phyloP scores from a whole-genome alignment of 495 filamentous ascomycete genomes.

The Penicillium roqueforti region DNA sequence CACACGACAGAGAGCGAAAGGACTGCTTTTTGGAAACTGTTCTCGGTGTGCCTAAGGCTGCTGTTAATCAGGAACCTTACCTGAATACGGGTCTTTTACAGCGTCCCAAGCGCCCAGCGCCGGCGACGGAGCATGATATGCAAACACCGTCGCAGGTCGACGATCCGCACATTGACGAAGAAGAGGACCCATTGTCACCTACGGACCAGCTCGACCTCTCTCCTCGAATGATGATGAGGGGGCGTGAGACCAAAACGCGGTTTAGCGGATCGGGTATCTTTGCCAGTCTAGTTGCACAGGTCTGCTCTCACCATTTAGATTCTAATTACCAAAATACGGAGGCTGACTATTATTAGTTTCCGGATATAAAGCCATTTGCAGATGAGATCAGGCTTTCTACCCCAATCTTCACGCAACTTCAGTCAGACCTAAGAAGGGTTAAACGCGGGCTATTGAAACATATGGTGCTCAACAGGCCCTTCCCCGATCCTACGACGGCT shows the following conservation, averaged over 20 bases:
- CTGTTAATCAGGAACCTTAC: slow-evolving; percentile 38
- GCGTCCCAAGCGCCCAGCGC: slow-evolving; percentile 24
- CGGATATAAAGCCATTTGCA: slow-evolving; percentile 40
- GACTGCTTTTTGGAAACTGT: slow-evolving; percentile 45
- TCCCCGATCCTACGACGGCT: slow-evolving; percentile 30
- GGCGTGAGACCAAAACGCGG: slow-evolving; percentile 41
- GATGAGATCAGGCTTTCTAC: slow-evolving; percentile 39
- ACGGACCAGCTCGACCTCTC: slow-evolving; percentile 38
- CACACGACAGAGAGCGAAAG: slow-evolving; percentile 24
- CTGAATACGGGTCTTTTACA: slow-evolving; percentile 32
- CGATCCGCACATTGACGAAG: slow-evolving; percentile 10
- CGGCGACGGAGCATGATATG: slow-evolving; percentile 9
- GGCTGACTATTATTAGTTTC: slow-evolving; percentile 30
- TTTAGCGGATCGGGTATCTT: slow-evolving; percentile 43
- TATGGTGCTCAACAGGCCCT: slow-evolving; percentile 29
- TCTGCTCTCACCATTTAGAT: slow-evolving; percentile 13
- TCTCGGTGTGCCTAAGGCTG: slow-evolving; percentile 40
- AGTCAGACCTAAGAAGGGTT: slow-evolving; percentile 34
- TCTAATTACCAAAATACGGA: background rate
- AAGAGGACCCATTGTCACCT: slow-evolving; percentile 26
- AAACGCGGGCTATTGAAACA: slow-evolving; percentile 36
- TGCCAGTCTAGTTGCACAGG: slow-evolving; percentile 43
- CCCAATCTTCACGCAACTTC: slow-evolving; percentile 35
- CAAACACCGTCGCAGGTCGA: slow-evolving; percentile 9
- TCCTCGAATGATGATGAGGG: slow-evolving; percentile 43